These are phyloP conservation scores for Phytophthora cajani DNA, from an alignment of 352 stramenopile genomes.

Conservation along the genomic window DNA sequence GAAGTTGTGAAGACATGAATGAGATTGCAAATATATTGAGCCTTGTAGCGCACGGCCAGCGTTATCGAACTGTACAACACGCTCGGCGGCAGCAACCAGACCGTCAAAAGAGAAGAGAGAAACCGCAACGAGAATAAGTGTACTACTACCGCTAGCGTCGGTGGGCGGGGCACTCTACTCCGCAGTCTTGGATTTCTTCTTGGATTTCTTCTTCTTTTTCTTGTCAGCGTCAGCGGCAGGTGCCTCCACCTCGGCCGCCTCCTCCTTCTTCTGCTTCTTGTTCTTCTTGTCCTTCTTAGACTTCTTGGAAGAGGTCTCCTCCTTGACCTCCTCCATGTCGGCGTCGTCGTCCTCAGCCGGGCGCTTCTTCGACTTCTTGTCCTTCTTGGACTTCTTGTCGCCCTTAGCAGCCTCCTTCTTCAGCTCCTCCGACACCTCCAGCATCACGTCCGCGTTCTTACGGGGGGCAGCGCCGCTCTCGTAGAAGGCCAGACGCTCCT, in stretches of 20 bases:
- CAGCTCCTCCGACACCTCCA: slow-evolving; percentile 93
- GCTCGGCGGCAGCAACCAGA: slow-evolving; percentile 34
- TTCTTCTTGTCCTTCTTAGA: slow-evolving; percentile 82
- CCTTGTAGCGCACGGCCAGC: slow-evolving; percentile 28
- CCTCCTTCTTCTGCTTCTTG: slow-evolving; percentile 60
- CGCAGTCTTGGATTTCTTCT: slow-evolving; percentile 82
- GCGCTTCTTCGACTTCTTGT: slow-evolving; percentile 86
- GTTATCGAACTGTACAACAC: slow-evolving; percentile 40
- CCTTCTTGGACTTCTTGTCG: slow-evolving; percentile 78
- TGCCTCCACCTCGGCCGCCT: slow-evolving; percentile 30
- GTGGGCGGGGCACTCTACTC: slow-evolving; percentile 53
- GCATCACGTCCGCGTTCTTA: slow-evolving; percentile 99
- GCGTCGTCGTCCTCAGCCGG: slow-evolving; percentile 66
- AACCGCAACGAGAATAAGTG: slow-evolving; percentile 52
- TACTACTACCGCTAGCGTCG: slow-evolving; percentile 50
- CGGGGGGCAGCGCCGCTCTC: slow-evolving; percentile 97
- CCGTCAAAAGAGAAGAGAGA: slow-evolving; percentile 17
- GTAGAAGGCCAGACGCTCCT: slow-evolving; percentile 99
- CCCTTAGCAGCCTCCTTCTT: slow-evolving; percentile 59
- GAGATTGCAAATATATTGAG: slow-evolving; percentile 48
- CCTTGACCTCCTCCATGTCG: slow-evolving; percentile 62
- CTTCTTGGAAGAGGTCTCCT: slow-evolving; percentile 80
- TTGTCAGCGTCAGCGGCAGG: slow-evolving; percentile 49
- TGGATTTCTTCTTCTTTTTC: slow-evolving; percentile 87
- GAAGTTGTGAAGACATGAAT: slow-evolving; percentile 18